Conservation (phyloP, 495 filamentous ascomycete genomes). For the Daldinia concentrica region DNA sequence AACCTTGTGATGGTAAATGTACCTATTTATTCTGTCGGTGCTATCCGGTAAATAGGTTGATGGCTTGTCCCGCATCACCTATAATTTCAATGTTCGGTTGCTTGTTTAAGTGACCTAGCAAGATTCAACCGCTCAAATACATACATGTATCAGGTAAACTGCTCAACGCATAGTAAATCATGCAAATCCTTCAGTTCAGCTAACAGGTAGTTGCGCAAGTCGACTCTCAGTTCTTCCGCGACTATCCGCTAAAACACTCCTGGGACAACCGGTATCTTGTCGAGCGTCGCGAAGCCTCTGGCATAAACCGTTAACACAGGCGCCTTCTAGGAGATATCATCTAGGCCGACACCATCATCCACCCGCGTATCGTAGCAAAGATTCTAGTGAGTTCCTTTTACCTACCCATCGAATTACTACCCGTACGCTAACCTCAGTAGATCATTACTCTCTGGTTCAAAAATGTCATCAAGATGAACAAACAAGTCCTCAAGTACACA, state of each 20-base stretch:
- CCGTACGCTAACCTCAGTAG: background rate
- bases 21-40: no score
- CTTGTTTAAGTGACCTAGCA: no score
- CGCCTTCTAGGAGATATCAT: conserved; percentile 35
- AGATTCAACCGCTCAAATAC: no score
- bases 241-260: conserved; percentile 6
- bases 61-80: no score
- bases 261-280: conserved; percentile 23
- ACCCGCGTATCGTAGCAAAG: conserved; percentile 27
- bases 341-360: conserved; percentile 18
- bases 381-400: conserved; percentile 5
- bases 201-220: conserved; percentile 2
- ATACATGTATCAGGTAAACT: no score
- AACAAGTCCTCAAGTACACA: conserved; percentile 23
- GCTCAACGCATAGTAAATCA: no score
- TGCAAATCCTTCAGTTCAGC: background rate
- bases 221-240: conserved; percentile 22
- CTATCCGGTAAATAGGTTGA: no score
- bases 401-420: background rate
- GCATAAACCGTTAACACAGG: conserved; percentile 22
- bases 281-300: background rate
- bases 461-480: conserved; percentile 30
- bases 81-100: no score
- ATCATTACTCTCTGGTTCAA: conserved; percentile 21
- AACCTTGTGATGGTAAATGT: no score